A percentile compares a stretch with the other conserved stretches of the same genome.
Evolutionary conservation across 2,329 filamentous ascomycete genomes (phyloP).

Genomic region (Ceratocystis smalleyi): DNA sequence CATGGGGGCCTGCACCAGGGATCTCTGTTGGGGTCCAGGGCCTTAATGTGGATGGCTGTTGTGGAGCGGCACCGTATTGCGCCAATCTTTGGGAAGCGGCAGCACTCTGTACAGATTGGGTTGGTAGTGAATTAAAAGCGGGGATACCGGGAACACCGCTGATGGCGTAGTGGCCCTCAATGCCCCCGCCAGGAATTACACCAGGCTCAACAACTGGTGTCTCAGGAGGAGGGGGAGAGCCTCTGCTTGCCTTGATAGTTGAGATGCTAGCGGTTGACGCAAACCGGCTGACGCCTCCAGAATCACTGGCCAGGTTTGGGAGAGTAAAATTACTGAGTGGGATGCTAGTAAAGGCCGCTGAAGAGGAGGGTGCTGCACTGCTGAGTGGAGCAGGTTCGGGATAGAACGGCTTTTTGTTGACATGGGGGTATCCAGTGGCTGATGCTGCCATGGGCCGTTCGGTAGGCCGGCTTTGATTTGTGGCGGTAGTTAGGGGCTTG

Average conservation of each 20-base stretch:
- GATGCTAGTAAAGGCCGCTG: conserved; percentile 21
- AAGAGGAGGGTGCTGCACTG: not conserved
- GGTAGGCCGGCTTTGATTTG: conserved; percentile 26
- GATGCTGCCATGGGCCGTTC: conserved; percentile 1
- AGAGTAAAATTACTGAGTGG: conserved; percentile 20
- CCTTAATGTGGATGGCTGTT: conserved; percentile 34
- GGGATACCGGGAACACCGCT: conserved; percentile 77
- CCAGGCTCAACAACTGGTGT: conserved; percentile 68
- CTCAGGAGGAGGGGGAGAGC: conserved; percentile 87
- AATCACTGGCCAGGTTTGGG: conserved; percentile 30
- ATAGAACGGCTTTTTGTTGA: conserved; percentile 43
- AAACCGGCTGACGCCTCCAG: conserved; percentile 40
- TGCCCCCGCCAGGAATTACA: conserved; percentile 57
- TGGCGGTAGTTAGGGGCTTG: conserved; percentile 37
- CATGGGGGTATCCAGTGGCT: conserved; percentile 23
- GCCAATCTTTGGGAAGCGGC: conserved; percentile 68
- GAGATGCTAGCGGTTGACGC: conserved; percentile 81
- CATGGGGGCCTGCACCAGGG: conserved; percentile 72
- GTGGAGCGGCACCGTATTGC: conserved; percentile 48
- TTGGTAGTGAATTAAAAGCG: conserved; percentile 57
- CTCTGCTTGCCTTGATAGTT: conserved; percentile 78
- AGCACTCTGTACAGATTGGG: conserved; percentile 41
- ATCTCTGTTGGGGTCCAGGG: conserved; percentile 94
- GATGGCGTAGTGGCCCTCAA: conserved; percentile 81
- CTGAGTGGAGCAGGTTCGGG: conserved; percentile 34